Evolutionary conservation across 23 red algal genomes (phyloP).

Genomic region (Gracilaria domingensis): DNA sequence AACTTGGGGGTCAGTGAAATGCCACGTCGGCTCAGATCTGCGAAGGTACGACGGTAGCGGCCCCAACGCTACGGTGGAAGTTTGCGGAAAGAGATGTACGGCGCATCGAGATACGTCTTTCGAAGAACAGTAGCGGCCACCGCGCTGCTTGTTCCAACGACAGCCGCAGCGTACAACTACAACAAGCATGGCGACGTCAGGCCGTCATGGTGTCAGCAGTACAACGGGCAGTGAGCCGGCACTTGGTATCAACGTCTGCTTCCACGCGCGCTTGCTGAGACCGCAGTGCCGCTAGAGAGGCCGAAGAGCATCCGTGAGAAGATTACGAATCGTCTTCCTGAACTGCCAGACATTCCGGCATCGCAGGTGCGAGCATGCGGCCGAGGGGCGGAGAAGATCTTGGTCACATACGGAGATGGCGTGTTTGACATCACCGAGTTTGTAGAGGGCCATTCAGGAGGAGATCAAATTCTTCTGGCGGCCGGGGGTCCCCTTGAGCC

Average conservation of each 20-base stretch:
- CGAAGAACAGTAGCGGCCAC: no score
- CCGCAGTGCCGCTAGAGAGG: neutral
- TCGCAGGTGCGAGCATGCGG: neutral
- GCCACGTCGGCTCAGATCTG: no score
- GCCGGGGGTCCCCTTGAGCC: slow-evolving; percentile 70
- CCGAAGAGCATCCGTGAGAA: neutral
- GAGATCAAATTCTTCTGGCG: slow-evolving; percentile 63
- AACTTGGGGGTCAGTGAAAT: no score
- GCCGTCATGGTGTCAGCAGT: no score
- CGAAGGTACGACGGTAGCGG: no score
- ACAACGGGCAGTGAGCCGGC: no score
- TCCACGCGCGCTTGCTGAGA: neutral
- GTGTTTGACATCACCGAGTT: slow-evolving; percentile 88
- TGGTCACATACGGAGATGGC: slow-evolving; percentile 65
- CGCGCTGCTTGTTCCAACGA: no score
- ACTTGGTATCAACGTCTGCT: neutral
- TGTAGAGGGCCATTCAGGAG: slow-evolving; percentile 73
- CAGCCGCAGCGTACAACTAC: no score
- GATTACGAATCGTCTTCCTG: neutral
- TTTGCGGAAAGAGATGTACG: no score
- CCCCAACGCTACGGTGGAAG: no score
- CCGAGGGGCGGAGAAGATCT: neutral
- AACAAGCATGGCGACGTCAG: no score
- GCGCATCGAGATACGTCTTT: no score
- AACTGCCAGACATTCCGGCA: neutral